phyloP scores from a whole-genome alignment of 345 rosid genomes.

The Acer yangbiense region DNA sequence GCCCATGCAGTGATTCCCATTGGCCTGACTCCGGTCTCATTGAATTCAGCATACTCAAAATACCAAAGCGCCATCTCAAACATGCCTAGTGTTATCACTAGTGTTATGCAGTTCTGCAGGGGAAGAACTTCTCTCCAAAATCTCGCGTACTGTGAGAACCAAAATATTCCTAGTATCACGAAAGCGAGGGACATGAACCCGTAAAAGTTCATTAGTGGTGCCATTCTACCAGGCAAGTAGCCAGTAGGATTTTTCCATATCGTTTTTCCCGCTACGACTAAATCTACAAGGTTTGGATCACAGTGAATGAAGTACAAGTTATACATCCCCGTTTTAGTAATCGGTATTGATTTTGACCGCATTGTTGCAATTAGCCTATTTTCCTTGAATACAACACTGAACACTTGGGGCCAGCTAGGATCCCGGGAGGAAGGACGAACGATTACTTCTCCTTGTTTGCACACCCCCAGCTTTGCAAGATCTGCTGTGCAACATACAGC shows the following conservation, averaged over 20 bases:
- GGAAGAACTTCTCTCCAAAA: conserved; percentile 95
- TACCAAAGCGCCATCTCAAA: conserved; percentile 98
- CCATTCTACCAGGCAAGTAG: conserved; percentile 95
- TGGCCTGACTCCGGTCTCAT: conserved; percentile 85
- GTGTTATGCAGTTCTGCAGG: conserved; percentile 79
- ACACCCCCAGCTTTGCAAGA: conserved; percentile 85
- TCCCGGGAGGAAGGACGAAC: conserved; percentile 68
- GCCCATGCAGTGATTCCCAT: conserved; percentile 90
- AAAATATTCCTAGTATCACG: conserved; percentile 77
- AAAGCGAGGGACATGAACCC: conserved; percentile 90
- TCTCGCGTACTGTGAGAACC: conserved; percentile 95
- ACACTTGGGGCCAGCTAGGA: conserved; percentile 76
- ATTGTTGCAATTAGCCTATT: conserved; percentile 52
- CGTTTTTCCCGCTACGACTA: conserved; percentile 79
- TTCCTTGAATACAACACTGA: conserved; percentile 53
- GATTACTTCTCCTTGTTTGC: conserved; percentile 75
- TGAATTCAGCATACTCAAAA: conserved; percentile 89
- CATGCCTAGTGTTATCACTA: conserved; percentile 91
- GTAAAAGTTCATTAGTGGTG: conserved; percentile 88
- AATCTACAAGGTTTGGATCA: conserved; percentile 62
- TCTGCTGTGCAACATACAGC: conserved; percentile 93
- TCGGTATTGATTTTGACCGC: conserved; percentile 55
- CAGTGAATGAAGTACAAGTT: conserved; percentile 92
- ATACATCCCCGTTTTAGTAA: conserved; percentile 90
- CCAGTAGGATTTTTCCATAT: conserved; percentile 95